These are phyloP conservation scores for Pythium oligandrum DNA, from an alignment of 352 stramenopile genomes.

Conservation along the genomic window DNA sequence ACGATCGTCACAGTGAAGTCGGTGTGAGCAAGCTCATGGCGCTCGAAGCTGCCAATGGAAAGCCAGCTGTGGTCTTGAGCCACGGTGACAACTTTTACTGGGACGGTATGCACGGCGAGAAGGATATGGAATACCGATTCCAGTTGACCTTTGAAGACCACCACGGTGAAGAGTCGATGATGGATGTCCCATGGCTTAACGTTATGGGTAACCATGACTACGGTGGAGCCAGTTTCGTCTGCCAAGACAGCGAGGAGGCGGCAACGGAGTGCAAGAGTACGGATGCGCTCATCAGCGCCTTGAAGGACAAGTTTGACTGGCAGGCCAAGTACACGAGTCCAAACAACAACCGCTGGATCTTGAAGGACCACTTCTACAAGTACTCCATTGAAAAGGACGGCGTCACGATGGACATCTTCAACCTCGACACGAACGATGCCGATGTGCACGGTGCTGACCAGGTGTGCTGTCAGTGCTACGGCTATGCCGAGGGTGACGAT, in stretches of 20 bases:
- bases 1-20: constrained; percentile 24
- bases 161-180: constrained; percentile 21
- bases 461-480: constrained; percentile 43
- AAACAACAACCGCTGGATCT: constrained; percentile 40
- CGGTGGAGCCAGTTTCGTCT: constrained; percentile 34
- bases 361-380: constrained; percentile 45
- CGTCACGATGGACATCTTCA: constrained; percentile 43
- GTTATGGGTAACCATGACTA: constrained; percentile 44
- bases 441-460: constrained; percentile 28
- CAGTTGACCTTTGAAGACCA: constrained; percentile 30
- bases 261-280: constrained; percentile 14
- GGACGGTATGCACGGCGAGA: constrained; percentile 22
- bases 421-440: constrained; percentile 46
- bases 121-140: constrained; percentile 27
- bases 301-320: constrained; percentile 25
- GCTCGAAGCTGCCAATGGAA: constrained; percentile 19
- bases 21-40: constrained; percentile 30
- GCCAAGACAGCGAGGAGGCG: constrained; percentile 13
- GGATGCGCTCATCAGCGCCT: constrained; percentile 10
- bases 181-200: constrained; percentile 33
- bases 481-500: constrained; percentile 23
- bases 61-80: constrained; percentile 30
- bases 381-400: constrained; percentile 23
- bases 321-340: constrained; percentile 38
- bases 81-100: constrained; percentile 49